phyloP scores from a whole-genome alignment of 441 rosid genomes.

The Macaranga tanarius region DNA sequence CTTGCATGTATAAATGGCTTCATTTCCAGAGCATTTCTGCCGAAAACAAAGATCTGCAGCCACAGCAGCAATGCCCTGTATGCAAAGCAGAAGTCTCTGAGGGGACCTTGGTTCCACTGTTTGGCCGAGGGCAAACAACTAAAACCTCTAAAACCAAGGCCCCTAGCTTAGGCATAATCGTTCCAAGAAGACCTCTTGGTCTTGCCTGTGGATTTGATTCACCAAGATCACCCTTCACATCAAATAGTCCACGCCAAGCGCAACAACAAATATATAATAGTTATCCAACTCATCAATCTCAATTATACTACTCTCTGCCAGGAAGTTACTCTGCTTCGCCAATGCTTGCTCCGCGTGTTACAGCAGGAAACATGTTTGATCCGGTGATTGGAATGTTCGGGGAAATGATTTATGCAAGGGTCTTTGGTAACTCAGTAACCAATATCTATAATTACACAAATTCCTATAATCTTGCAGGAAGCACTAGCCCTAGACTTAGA shows the following conservation, averaged over 20 bases:
- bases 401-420: slow-evolving; percentile 58
- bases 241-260: slow-evolving; percentile 15
- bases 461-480: slow-evolving; percentile 52
- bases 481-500: slow-evolving; percentile 61
- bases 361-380: slow-evolving; percentile 32
- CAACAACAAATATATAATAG: slow-evolving; percentile 30
- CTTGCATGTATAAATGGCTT: slow-evolving; percentile 95
- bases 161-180: slow-evolving; percentile 44
- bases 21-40: slow-evolving; percentile 39
- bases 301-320: slow-evolving; percentile 29
- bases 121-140: slow-evolving; percentile 54
- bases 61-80: slow-evolving; percentile 73
- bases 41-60: slow-evolving; percentile 35
- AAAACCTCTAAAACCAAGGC: slow-evolving; percentile 37
- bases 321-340: slow-evolving; percentile 40
- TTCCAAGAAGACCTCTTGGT: slow-evolving; percentile 64
- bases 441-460: slow-evolving; percentile 46
- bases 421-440: slow-evolving; percentile 49
- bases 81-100: slow-evolving; percentile 81
- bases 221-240: slow-evolving; percentile 30
- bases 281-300: slow-evolving; percentile 25
- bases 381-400: slow-evolving; percentile 66
- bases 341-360: slow-evolving; percentile 32
- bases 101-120: slow-evolving; percentile 68
- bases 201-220: slow-evolving; percentile 36